These are phyloP conservation scores for Logfia minima DNA, from an alignment of 129 eudicot species.

Conservation along the genomic window DNA sequence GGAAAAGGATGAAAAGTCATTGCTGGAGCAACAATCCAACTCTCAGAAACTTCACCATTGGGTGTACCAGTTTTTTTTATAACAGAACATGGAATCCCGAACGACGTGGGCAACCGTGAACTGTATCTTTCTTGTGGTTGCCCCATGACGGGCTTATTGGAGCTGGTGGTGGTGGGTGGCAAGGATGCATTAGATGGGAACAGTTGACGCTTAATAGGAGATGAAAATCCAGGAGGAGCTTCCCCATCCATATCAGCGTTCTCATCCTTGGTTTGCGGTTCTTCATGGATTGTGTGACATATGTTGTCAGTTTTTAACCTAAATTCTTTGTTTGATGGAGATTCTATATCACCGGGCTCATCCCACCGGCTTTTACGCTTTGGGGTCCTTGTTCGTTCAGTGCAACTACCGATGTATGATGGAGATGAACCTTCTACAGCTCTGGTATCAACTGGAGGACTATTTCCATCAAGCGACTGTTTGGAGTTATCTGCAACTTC, in stretches of 20 bases:
- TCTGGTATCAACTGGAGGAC: constrained; percentile 23
- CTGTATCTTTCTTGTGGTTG: constrained; percentile 58
- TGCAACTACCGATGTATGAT: constrained; percentile 28
- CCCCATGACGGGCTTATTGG: constrained; percentile 41
- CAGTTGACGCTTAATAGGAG: constrained; percentile 33
- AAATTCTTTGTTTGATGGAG: constrained; percentile 37
- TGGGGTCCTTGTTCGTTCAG: constrained; percentile 41
- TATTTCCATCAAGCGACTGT: constrained; percentile 20
- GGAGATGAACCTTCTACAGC: constrained; percentile 42
- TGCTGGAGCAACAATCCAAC: constrained; percentile 68
- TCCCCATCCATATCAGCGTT: constrained; percentile 23
- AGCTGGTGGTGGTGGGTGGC: constrained; percentile 2
- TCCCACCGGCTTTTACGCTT: constrained; percentile 98
- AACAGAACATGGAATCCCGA: constrained; percentile 62
- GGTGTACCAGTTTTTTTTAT: constrained; percentile 47
- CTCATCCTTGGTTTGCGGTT: constrained; percentile 12
- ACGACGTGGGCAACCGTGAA: constrained; percentile 60
- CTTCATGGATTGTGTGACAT: constrained; percentile 13
- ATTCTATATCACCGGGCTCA: constrained; percentile 39
- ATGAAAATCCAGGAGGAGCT: constrained; percentile 75
- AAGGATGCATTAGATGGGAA: constrained; percentile 33
- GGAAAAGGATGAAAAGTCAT: constrained; percentile 83
- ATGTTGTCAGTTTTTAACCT: constrained; percentile 3
- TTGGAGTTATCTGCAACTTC: constrained; percentile 40
- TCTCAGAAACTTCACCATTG: constrained; percentile 30